A percentile compares a stretch with the other conserved stretches of the same genome.
Conservation (phyloP, 2,329 filamentous ascomycete species). For the Lizonia empirigonia region DNA sequence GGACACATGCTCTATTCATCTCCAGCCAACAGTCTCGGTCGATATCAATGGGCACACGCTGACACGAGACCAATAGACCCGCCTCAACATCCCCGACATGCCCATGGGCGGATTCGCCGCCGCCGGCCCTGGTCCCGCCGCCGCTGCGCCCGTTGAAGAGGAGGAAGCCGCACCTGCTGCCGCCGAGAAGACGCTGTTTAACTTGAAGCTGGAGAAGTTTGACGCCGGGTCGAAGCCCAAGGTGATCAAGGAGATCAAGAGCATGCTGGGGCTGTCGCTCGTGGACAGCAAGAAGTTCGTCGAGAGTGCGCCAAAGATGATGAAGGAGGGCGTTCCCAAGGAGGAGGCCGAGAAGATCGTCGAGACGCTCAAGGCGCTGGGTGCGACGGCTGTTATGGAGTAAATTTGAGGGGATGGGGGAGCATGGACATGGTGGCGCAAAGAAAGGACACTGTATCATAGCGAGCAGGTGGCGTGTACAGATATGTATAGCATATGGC, state of each 20-base stretch:
- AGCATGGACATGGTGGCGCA: conserved; percentile 7
- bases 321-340: conserved; percentile 99
- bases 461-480: conserved; percentile 45
- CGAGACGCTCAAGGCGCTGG: conserved; percentile 88
- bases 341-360: conserved; percentile 99
- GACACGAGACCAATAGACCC: conserved; percentile 76
- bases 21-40: background rate
- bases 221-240: conserved; percentile 92
- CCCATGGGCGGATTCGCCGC: conserved; percentile 90
- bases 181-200: conserved; percentile 96
- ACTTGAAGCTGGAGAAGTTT: conserved; percentile 88
- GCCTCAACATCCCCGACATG: conserved; percentile 97
- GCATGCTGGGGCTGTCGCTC: conserved; percentile 88
- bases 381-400: conserved; percentile 89
- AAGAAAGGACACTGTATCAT: conserved; percentile 39
- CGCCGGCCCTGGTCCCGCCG: conserved; percentile 63
- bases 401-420: conserved; percentile 54
- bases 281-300: conserved; percentile 99
- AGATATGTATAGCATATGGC: conserved; percentile 43
- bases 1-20: background rate
- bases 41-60: background rate
- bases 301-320: conserved; percentile 93
- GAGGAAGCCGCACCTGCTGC: conserved; percentile 87
- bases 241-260: conserved; percentile 99
- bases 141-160: conserved; percentile 71